These are phyloP conservation scores for Echria macrotheca DNA, from an alignment of 495 filamentous ascomycete species.

Conservation along the genomic window DNA sequence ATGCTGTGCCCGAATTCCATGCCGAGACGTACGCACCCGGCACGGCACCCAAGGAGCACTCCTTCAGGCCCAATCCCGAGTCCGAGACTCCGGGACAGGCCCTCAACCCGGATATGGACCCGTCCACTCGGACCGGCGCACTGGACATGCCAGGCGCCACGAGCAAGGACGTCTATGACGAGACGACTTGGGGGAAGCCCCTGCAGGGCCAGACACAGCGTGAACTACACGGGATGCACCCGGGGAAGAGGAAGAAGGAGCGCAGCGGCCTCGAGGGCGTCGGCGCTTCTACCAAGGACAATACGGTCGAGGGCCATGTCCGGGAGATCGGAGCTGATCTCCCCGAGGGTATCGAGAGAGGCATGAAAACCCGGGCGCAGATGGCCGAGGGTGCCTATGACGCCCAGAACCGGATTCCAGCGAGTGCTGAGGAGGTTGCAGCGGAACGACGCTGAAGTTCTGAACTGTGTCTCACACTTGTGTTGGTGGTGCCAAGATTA, in stretches of 20 bases:
- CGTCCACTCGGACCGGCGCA: slow-evolving; percentile 33
- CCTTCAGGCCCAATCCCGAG: slow-evolving; percentile 38
- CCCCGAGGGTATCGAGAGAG: slow-evolving; percentile 12
- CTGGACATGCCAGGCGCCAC: slow-evolving; percentile 57
- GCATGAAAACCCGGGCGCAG: slow-evolving; percentile 4
- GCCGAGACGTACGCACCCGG: slow-evolving; percentile 55
- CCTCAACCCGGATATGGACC: slow-evolving; percentile 30
- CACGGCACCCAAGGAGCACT: slow-evolving; percentile 56
- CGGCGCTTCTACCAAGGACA: slow-evolving; percentile 32
- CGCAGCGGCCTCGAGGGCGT: slow-evolving; percentile 50
- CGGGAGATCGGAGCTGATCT: slow-evolving; percentile 18
- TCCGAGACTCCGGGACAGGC: slow-evolving; percentile 41
- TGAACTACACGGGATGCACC: slow-evolving; percentile 51
- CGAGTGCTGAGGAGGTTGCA: background rate
- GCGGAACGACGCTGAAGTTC: background rate
- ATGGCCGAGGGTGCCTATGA: slow-evolving; percentile 21
- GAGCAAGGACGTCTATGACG: slow-evolving; percentile 54
- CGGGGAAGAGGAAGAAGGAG: slow-evolving; percentile 46
- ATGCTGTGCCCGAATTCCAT: slow-evolving; percentile 56
- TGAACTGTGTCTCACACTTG: too few relatives aligned
- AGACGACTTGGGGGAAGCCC: slow-evolving; percentile 55
- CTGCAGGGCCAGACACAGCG: slow-evolving; percentile 53
- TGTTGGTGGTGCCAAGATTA: background rate
- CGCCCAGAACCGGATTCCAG: background rate
- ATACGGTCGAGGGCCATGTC: slow-evolving; percentile 30